phyloP scores from a whole-genome alignment of 2,329 filamentous ascomycete species.

The Fusarium agapanthi region DNA sequence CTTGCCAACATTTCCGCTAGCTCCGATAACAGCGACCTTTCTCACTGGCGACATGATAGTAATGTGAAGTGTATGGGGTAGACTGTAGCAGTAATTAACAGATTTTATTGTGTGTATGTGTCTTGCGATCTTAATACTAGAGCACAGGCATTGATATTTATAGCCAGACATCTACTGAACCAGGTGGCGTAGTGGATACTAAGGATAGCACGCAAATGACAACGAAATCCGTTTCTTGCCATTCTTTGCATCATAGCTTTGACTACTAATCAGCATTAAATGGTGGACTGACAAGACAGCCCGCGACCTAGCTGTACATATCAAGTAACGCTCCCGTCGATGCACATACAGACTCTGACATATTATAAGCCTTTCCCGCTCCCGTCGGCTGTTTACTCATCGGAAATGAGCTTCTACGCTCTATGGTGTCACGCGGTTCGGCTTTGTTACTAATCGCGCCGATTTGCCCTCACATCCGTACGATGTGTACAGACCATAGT shows the following conservation, averaged over 20 bases:
- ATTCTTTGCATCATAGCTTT: no score
- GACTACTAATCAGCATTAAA: no score
- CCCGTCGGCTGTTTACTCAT: neutral
- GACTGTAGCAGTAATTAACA: no score
- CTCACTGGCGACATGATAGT: neutral
- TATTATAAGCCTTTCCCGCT: no score
- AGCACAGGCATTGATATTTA: neutral
- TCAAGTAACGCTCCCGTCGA: no score
- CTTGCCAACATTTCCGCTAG: neutral
- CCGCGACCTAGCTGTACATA: no score
- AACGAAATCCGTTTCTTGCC: no score
- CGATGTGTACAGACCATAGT: accelerated
- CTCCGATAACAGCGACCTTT: neutral
- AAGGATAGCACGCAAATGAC: no score
- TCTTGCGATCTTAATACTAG: neutral
- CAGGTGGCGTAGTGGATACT: neutral
- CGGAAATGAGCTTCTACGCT: neutral
- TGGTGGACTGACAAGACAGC: no score
- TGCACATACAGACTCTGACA: no score
- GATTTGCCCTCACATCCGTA: neutral
- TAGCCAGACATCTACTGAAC: accelerated
- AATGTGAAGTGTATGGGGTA: accelerated
- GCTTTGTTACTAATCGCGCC: neutral
- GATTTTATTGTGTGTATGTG: accelerated
- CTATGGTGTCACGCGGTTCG: neutral